Base-by-base conservation (phyloP, 306 rosid genomes). In the Pterocarpus santalinus region DNA sequence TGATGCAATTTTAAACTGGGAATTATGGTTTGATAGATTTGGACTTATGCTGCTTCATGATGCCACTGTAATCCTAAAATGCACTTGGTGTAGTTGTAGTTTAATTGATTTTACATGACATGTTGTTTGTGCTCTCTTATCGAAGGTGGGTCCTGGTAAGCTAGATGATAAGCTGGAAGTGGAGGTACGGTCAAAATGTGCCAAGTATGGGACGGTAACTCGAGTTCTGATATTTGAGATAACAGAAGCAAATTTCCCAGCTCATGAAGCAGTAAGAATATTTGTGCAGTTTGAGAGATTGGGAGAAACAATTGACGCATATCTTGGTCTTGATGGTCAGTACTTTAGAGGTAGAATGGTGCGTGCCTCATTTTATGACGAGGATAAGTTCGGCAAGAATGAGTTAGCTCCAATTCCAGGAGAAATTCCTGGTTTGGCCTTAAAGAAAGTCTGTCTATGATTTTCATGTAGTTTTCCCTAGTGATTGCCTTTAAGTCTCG, bases 101-200 rank as follows among this genome's bases (percentile, higher is more conserved):
- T 22, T 22, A 22, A 1, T 22, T 22, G 28, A 22, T 22, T 22
- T 0, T 22, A 22, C 28, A 22, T 22, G 56, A 68, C 79, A 73
- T 41, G 73, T 33, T n/a, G 28, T 46, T 47, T 63, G 60, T 35
- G n/a, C 77, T 90, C 79, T 81, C 32, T 81, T 82, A 39, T 88
- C 86, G 87, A 86, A 95, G 99, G 99, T 95, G 84, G 99, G 99
- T 15, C 99, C 97, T 9, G 98, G 99, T n/a, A 93, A 95, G 88
- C 98, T 95, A 56, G 99, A 95, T 70, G 99, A 95, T 61, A 98
- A 95, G 80, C 89, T 95, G 16, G 99, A 95, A 84, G 98, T 91
- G 0, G 99, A 95, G 89, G 99, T 93, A 34, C 98, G 93, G 55
- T 95, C 99, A 63, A 98, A 95, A 76, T 95, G 99, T 65, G 93